These are phyloP conservation scores for Daphne laureola DNA, from an alignment of 441 rosid genomes.

Conservation along the genomic window DNA sequence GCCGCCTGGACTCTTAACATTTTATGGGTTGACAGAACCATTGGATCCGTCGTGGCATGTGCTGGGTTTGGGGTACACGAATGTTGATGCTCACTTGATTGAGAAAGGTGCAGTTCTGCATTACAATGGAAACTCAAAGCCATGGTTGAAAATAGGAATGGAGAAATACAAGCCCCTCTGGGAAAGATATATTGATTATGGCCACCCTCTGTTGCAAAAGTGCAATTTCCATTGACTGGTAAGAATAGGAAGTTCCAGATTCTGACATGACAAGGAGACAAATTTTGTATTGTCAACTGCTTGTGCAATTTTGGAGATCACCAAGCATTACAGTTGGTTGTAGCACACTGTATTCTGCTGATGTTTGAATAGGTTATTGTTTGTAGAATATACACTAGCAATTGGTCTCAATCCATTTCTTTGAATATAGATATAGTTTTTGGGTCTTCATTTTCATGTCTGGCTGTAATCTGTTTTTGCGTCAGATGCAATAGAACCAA, in stretches of 20 bases:
- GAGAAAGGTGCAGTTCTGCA: conserved; percentile 89
- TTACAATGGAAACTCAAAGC: conserved; percentile 91
- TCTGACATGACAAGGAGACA: conserved; percentile 4
- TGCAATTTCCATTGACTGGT: conserved; percentile 52
- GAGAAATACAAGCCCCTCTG: conserved; percentile 89
- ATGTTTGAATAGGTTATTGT: no score
- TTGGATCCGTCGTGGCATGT: conserved; percentile 78
- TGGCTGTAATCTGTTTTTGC: no score
- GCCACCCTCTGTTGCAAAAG: conserved; percentile 62
- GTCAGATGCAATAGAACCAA: no score
- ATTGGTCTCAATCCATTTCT: no score
- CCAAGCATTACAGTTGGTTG: no score
- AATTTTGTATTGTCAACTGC: conserved; percentile 22
- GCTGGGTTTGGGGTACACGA: conserved; percentile 85
- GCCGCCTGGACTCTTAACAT: conserved; percentile 88
- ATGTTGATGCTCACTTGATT: conserved; percentile 65
- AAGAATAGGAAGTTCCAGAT: conserved; percentile 6
- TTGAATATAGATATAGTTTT: no score
- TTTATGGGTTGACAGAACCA: conserved; percentile 81
- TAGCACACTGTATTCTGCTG: no score
- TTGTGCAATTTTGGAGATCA: neutral
- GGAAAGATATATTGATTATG: conserved; percentile 82
- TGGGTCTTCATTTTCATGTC: no score
- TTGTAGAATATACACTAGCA: no score
- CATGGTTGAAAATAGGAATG: conserved; percentile 94